Evolutionary conservation across 768 basidiomycete genomes (phyloP).

Genomic region (Termitomyces sp.): DNA sequence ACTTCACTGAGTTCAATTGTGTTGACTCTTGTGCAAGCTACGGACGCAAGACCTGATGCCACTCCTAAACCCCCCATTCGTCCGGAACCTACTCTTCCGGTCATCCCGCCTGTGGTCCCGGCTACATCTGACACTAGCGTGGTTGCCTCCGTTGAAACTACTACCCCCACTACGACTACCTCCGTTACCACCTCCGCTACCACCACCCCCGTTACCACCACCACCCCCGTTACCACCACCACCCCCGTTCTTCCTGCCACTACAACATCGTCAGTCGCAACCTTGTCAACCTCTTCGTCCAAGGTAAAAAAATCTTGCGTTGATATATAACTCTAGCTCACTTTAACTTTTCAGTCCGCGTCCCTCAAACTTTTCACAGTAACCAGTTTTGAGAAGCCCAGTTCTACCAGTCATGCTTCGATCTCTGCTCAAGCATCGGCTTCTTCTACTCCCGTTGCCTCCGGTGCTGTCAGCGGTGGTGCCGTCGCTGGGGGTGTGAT

Average conservation of each 20-base stretch:
- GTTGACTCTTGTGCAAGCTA: not conserved
- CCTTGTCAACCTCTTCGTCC: not conserved
- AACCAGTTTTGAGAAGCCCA: not conserved
- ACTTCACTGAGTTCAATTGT: not conserved
- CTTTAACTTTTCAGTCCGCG: not conserved
- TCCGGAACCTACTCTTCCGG: not conserved
- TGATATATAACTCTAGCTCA: not conserved
- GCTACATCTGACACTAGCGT: not conserved
- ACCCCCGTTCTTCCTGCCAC: not conserved
- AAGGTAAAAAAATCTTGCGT: not conserved
- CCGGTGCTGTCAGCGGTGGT: constrained; percentile 16
- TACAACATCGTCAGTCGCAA: not conserved
- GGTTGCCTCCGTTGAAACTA: not conserved
- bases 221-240: not conserved
- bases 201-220: not conserved
- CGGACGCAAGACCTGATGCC: not conserved
- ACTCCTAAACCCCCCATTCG: not conserved
- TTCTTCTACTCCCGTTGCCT: not conserved
- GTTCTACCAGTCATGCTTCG: not conserved
- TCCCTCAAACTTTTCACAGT: not conserved
- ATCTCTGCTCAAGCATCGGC: not conserved
- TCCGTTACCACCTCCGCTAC: too few species aligned
- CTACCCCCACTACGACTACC: not conserved
- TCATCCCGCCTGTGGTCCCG: not conserved
- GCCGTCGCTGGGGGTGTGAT: constrained; percentile 23